phyloP scores from a whole-genome alignment of 2,329 filamentous ascomycete species.

The Diaporthe sp. region DNA sequence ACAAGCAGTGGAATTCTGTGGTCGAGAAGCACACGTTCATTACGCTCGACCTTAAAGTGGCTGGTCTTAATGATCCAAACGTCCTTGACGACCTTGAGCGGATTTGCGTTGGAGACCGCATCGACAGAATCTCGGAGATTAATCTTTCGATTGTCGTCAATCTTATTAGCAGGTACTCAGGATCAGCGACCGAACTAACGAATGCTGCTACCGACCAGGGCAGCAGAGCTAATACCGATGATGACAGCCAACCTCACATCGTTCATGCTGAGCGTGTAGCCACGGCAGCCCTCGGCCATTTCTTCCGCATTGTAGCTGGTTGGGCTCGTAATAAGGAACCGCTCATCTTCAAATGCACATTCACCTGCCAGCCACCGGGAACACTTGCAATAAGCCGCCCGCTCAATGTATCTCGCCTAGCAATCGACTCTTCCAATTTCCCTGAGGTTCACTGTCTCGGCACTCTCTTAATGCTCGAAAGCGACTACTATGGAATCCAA shows the following conservation, averaged over 20 bases:
- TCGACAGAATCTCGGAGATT: background rate
- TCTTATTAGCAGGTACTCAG: no score
- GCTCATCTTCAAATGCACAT: background rate
- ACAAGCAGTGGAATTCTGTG: background rate
- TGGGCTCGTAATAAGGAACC: background rate
- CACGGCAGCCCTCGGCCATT: background rate
- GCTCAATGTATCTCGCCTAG: no score
- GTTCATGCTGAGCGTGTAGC: background rate
- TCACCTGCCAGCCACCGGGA: background rate
- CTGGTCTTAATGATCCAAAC: fast-evolving
- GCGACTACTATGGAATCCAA: no score
- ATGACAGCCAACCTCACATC: fast-evolving
- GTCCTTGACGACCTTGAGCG: background rate
- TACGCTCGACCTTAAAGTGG: background rate
- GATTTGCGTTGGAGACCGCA: background rate
- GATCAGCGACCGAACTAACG: fast-evolving
- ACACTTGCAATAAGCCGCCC: background rate
- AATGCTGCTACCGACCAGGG: no score
- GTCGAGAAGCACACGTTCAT: background rate
- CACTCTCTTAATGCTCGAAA: background rate
- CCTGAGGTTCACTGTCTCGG: background rate
- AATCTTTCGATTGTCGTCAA: background rate
- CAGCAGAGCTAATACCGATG: no score
- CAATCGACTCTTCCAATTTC: background rate
- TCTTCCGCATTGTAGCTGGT: background rate